Percentiles rank a stretch among this genome's conserved stretches.
Conservation (phyloP, 2,329 filamentous ascomycete genomes). For the Pyricularia sp. region DNA sequence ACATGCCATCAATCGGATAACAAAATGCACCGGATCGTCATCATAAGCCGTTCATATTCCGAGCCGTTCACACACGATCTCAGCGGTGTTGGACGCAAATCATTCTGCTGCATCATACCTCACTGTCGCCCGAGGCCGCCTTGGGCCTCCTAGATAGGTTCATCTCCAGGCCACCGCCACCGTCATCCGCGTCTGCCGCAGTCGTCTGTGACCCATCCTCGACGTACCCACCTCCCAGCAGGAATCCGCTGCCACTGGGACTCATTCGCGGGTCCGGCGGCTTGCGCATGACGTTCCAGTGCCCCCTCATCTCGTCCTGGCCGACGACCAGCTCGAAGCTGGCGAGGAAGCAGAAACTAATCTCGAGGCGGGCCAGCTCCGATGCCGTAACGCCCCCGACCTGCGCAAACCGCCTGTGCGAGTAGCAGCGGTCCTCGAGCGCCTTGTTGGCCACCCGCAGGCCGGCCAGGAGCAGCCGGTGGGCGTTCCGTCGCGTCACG, state of each 20-base stretch:
- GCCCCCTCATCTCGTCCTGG: constrained; percentile 48
- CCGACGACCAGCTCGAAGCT: constrained; percentile 70
- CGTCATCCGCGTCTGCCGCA: constrained; percentile 7
- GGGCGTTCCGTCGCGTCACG: constrained; percentile 75
- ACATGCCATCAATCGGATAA: neutral
- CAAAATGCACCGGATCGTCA: neutral
- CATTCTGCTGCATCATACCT: neutral
- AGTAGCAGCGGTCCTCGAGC: constrained; percentile 84
- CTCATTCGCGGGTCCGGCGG: constrained; percentile 12
- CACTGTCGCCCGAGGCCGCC: neutral
- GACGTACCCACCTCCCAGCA: constrained; percentile 13
- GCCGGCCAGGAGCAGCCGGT: constrained; percentile 75
- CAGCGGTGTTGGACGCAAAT: neutral
- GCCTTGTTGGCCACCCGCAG: constrained; percentile 88
- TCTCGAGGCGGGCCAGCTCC: constrained; percentile 77
- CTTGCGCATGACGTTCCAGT: constrained; percentile 52
- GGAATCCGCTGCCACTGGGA: constrained; percentile 5
- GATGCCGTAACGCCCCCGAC: constrained; percentile 80
- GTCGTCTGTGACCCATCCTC: neutral
- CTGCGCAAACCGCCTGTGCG: constrained; percentile 72
- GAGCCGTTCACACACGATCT: neutral
- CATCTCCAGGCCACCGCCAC: constrained; percentile 3
- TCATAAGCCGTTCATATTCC: neutral
- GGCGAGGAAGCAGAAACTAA: constrained; percentile 81
- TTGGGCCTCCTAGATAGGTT: constrained; percentile 8